Conservation (phyloP, 345 rosid species). For the Turritis glabra region DNA sequence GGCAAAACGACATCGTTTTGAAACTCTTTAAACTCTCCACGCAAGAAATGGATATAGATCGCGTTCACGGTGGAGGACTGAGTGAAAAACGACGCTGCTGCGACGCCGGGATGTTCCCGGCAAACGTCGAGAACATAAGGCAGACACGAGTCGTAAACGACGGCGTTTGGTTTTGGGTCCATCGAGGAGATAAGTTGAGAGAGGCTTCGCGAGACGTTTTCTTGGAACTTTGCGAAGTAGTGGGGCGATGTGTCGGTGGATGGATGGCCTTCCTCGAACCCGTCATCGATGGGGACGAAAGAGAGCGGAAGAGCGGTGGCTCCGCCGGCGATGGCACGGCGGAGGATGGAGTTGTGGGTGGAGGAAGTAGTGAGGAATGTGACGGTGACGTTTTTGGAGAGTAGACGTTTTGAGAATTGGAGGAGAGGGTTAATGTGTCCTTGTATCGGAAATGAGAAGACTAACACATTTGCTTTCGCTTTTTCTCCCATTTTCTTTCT, state of each 20-base stretch:
- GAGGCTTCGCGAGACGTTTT: slow-evolving; percentile 34
- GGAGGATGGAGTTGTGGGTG: slow-evolving; percentile 23
- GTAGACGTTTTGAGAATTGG: slow-evolving; percentile 58
- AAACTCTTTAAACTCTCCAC: slow-evolving; percentile 37
- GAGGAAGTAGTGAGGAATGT: slow-evolving; percentile 51
- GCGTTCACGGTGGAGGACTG: slow-evolving; percentile 47
- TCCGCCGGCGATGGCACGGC: slow-evolving; percentile 33
- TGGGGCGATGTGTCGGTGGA: slow-evolving; percentile 20
- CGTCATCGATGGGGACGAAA: slow-evolving; percentile 40
- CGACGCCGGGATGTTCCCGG: slow-evolving; percentile 30
- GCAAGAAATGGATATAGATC: slow-evolving; percentile 35
- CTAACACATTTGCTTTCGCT: slow-evolving; percentile 33
- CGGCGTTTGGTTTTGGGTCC: slow-evolving; percentile 36
- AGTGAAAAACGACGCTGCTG: slow-evolving; percentile 52
- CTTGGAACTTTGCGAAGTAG: slow-evolving; percentile 24
- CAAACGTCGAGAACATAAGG: slow-evolving; percentile 46
- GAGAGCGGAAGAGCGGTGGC: slow-evolving; percentile 37
- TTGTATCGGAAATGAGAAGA: slow-evolving; percentile 44
- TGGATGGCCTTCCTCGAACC: slow-evolving; percentile 26
- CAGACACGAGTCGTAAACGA: slow-evolving; percentile 47
- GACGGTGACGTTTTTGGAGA: slow-evolving; percentile 49
- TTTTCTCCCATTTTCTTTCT: slow-evolving; percentile 34
- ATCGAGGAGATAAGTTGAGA: slow-evolving; percentile 37
- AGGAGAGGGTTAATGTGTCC: slow-evolving; percentile 63
- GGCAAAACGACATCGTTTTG: slow-evolving; percentile 41